Evolutionary conservation across 148 eudicot species (phyloP).

Genomic region (Hydrangea macrophylla): DNA sequence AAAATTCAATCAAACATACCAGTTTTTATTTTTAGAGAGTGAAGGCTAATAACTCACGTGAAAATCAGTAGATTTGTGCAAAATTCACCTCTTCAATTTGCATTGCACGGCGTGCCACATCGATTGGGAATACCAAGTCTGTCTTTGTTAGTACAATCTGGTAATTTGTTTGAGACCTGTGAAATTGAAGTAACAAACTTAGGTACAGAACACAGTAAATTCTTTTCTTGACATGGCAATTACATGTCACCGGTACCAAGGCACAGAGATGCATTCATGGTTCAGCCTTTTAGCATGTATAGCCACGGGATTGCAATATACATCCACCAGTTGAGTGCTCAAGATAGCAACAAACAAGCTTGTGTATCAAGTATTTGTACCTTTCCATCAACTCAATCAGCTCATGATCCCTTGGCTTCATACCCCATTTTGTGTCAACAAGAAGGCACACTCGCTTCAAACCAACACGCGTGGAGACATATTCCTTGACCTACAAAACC

Average conservation of each 20-base stretch:
- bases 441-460: constrained; percentile 86
- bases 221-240: too few species aligned
- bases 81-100: constrained; percentile 85
- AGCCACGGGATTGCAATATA: neutral
- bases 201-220: neutral
- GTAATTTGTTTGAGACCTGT: constrained; percentile 82
- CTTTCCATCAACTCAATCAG: constrained; percentile 94
- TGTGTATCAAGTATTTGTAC: constrained; percentile 36
- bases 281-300: neutral
- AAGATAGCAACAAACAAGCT: neutral
- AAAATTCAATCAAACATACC: constrained; percentile 22
- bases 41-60: constrained; percentile 1
- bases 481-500: constrained; percentile 79
- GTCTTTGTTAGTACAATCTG: constrained; percentile 92
- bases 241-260: too few species aligned
- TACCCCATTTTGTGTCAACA: constrained; percentile 97
- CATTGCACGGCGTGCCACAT: constrained; percentile 96
- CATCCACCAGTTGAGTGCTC: neutral
- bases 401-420: constrained; percentile 92
- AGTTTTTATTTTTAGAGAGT: constrained; percentile 2
- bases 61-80: neutral
- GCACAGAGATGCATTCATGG: too few species aligned
- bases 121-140: constrained; percentile 77
- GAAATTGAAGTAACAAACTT: constrained; percentile 5
- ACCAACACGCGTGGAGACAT: constrained; percentile 79